These are phyloP conservation scores for Abelmoschus esculentus DNA, from an alignment of 345 rosid genomes.

Conservation along the genomic window DNA sequence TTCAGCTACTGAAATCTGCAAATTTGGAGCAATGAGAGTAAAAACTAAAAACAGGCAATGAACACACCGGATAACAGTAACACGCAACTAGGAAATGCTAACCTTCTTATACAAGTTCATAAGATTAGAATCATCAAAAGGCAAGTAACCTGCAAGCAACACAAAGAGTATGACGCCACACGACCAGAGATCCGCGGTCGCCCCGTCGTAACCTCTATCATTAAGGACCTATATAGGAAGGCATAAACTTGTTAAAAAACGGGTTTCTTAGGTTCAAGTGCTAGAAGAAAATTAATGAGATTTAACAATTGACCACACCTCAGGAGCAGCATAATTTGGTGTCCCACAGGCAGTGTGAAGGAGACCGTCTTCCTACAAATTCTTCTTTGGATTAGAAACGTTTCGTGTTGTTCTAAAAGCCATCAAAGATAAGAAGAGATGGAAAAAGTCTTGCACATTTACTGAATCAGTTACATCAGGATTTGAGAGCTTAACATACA, in stretches of 20 bases:
- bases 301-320: conserved; percentile 40
- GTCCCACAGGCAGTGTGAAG: conserved; percentile 97
- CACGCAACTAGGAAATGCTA: conserved; percentile 34
- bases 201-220: conserved; percentile 94
- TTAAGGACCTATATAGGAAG: conserved; percentile 66
- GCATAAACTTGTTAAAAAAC: neutral
- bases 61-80: conserved; percentile 9
- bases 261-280: neutral
- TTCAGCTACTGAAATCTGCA: conserved; percentile 89
- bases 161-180: conserved; percentile 97
- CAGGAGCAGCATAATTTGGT: conserved; percentile 98
- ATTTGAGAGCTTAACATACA: neutral
- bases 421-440: neutral
- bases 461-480: neutral
- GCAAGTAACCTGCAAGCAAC: conserved; percentile 97
- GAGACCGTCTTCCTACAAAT: conserved; percentile 82
- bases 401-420: neutral
- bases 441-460: neutral
- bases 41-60: conserved; percentile 19
- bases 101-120: conserved; percentile 93
- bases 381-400: conserved; percentile 16
- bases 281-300: conserved; percentile 1
- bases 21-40: neutral
- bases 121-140: conserved; percentile 96
- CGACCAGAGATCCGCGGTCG: conserved; percentile 97